A percentile compares a stretch with the other conserved stretches of the same genome.
phyloP scores from a whole-genome alignment of 352 stramenopile species.

The Globisporangium solare region DNA sequence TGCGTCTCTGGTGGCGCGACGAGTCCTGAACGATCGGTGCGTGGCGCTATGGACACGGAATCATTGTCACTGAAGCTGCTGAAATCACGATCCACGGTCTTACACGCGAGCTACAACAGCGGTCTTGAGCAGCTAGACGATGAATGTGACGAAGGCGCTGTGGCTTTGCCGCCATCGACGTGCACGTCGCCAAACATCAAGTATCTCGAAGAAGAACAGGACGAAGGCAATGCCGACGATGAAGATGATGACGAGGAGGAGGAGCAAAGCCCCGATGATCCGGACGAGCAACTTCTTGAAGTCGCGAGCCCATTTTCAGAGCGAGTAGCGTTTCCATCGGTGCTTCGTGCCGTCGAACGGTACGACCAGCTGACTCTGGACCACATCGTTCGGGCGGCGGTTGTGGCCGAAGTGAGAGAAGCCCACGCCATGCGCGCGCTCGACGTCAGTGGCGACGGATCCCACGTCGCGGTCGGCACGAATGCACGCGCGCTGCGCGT shows the following conservation, averaged over 20 bases:
- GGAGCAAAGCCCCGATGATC: background rate
- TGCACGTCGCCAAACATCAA: conserved; percentile 5
- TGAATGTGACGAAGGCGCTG: background rate
- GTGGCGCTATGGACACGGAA: no score
- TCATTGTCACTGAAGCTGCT: no score
- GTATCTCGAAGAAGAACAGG: conserved; percentile 1
- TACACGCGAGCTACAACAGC: no score
- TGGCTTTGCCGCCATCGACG: background rate
- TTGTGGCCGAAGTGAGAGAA: conserved; percentile 53
- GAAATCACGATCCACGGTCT: no score
- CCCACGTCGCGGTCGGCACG: conserved; percentile 50
- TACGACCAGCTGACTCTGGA: conserved; percentile 42
- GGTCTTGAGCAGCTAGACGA: conserved; percentile 3
- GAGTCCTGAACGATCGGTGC: no score
- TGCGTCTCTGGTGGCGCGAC: no score
- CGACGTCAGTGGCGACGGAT: conserved; percentile 31
- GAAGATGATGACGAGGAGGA: background rate
- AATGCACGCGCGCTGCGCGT: conserved; percentile 54
- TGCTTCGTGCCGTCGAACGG: background rate
- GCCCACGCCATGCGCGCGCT: conserved; percentile 52
- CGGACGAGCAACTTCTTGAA: background rate
- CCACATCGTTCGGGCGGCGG: conserved; percentile 33
- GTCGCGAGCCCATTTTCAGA: background rate
- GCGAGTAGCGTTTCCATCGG: background rate
- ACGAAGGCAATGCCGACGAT: background rate